phyloP scores from a whole-genome alignment of 139 green algal species.

The Chlorella vulgaris region DNA sequence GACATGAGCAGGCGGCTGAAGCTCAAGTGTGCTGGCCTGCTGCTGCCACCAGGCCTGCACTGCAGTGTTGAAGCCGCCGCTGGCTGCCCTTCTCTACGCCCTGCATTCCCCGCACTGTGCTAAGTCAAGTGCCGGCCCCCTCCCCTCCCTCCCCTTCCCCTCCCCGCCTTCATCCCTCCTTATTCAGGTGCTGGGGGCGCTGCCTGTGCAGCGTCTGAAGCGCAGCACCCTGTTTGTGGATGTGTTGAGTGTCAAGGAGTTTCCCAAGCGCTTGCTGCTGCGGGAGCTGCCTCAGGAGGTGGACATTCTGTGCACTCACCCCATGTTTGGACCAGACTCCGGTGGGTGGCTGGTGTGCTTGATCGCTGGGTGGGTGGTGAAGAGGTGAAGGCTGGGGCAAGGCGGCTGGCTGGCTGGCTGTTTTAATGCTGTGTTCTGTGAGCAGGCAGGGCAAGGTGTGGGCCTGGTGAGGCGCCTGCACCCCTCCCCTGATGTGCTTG shows the following conservation, averaged over 20 bases:
- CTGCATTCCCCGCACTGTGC: no score
- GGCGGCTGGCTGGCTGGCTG: neutral
- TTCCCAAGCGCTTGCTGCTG: slow-evolving; percentile 78
- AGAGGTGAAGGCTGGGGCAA: neutral
- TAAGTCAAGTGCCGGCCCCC: no score
- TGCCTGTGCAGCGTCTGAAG: slow-evolving; percentile 90
- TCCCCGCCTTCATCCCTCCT: neutral
- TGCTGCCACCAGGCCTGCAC: no score
- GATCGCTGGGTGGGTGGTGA: no score
- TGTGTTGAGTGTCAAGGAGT: slow-evolving; percentile 98
- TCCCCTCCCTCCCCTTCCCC: no score
- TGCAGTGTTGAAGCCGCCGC: no score
- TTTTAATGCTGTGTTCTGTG: neutral
- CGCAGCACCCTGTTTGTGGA: slow-evolving; percentile 97
- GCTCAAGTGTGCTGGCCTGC: no score
- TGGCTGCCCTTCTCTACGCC: no score
- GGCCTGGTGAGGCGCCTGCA: neutral
- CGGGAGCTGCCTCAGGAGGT: slow-evolving; percentile 55
- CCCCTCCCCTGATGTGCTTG: no score
- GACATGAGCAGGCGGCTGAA: no score
- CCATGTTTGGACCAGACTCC: slow-evolving; percentile 99
- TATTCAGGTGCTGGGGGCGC: slow-evolving; percentile 60
- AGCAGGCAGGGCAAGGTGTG: neutral
- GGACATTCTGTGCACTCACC: slow-evolving; percentile 99
- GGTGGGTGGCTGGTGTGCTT: slow-evolving; percentile 27